Percentiles rank a stretch among this genome's conserved stretches.
Conservation (phyloP, 805 yeast species). For the Huiozyma naganishii region DNA sequence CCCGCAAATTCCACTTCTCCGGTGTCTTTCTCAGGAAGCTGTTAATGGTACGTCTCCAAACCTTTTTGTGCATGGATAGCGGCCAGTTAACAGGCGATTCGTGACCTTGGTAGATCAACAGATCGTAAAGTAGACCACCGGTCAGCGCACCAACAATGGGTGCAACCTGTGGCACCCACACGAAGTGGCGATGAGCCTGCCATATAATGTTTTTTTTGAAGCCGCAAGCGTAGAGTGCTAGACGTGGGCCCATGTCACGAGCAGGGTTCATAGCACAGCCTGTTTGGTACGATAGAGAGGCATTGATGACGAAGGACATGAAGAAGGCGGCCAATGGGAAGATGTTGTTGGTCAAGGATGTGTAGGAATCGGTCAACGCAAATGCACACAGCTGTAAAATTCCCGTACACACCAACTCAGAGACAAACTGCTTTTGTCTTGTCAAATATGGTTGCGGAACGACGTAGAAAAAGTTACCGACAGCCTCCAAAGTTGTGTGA, state of each 20-base stretch:
- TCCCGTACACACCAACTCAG: conserved; percentile 37
- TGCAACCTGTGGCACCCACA: conserved; percentile 42
- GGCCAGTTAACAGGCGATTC: conserved; percentile 42
- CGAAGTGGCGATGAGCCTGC: conserved; percentile 32
- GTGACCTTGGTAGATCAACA: conserved; percentile 38
- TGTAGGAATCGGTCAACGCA: conserved; percentile 40
- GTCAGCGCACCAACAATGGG: conserved; percentile 37
- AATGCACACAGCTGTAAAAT: conserved; percentile 36
- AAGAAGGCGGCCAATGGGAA: conserved; percentile 38
- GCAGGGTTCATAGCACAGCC: conserved; percentile 45
- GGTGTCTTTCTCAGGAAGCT: neutral
- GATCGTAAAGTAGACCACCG: conserved; percentile 41
- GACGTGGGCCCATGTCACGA: conserved; percentile 44
- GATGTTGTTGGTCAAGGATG: conserved; percentile 34
- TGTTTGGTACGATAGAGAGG: conserved; percentile 39
- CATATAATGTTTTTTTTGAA: conserved; percentile 32
- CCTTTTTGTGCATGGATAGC: conserved; percentile 4
- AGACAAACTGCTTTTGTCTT: conserved; percentile 34
- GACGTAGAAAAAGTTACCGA: conserved; percentile 38
- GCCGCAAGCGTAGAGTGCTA: conserved; percentile 38
- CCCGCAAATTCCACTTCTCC: neutral
- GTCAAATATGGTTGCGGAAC: conserved; percentile 32
- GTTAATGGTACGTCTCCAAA: conserved; percentile 1
- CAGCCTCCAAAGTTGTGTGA: conserved; percentile 16
- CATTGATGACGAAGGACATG: conserved; percentile 34